Conservation (phyloP, 1,284 basidiomycete species). For the Lentinus polychrous region DNA sequence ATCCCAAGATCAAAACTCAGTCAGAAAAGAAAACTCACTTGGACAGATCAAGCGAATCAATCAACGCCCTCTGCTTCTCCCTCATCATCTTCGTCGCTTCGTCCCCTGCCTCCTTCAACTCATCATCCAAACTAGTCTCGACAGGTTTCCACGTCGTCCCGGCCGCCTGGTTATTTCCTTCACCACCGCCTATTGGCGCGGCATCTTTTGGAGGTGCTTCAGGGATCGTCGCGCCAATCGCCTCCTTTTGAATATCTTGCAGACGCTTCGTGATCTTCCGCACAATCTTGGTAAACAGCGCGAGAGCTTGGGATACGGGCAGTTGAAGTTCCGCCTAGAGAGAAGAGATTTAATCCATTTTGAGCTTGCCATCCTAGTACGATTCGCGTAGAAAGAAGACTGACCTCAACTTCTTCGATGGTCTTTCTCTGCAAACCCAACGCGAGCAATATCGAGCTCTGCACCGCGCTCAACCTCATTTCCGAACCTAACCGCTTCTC, state of each 20-base stretch:
- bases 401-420: constrained; percentile 83
- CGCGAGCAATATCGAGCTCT: constrained; percentile 84
- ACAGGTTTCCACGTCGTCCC: constrained; percentile 43
- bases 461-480: constrained; percentile 73
- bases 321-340: constrained; percentile 70
- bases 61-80: constrained; percentile 78
- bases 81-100: constrained; percentile 41
- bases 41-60: constrained; percentile 78
- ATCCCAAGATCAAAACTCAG: not conserved
- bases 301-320: constrained; percentile 82
- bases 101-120: constrained; percentile 69
- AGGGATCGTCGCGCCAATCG: constrained; percentile 56
- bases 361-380: not conserved
- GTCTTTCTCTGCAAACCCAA: constrained; percentile 90
- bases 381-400: constrained; percentile 10
- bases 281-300: constrained; percentile 88
- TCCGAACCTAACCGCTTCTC: constrained; percentile 62
- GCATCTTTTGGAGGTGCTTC: constrained; percentile 17
- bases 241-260: constrained; percentile 76
- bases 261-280: constrained; percentile 80
- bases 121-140: constrained; percentile 47
- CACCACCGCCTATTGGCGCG: constrained; percentile 12
- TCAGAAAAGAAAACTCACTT: constrained; percentile 51
- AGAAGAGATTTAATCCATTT: not conserved
- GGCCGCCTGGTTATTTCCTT: constrained; percentile 15